Evolutionary conservation across 2,329 filamentous ascomycete species (phyloP), one percentile per base, ranked within the genome.

Genomic region (Scytalidium lignicola): DNA sequence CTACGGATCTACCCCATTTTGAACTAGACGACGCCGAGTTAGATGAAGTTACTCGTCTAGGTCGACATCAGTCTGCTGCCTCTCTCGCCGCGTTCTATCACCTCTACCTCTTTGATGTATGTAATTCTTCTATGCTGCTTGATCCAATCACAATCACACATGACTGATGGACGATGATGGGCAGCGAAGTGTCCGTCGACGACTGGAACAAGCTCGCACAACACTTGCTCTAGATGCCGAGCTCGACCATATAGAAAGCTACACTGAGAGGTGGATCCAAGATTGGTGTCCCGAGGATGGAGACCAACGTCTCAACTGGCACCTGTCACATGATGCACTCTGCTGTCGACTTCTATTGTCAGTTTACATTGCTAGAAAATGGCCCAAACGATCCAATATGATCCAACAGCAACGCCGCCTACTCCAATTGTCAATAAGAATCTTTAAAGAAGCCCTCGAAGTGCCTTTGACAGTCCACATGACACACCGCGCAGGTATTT

Each of bases 281-380:
- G 40, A 48, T 22, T 48, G 46, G 46, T 48, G 46, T 26, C 46
- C 8, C 10, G 15, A 26, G n/a, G 26, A 48, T n/a, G 32, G 12
- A 3, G 22, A 48, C 32, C 32, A 17, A 5, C 21, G 20, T 10
- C 39, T 46, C 8, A 48, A 44, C 41, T 48, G 46, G 46, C 32
- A 48, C 29, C 39, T 48, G 7, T 22, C 15, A 6, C 46, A 48
- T 20, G 46, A 48, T 15, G 39, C 40, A 4, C 39, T 48, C 46
- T 43, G 46, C 46, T 48, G 46, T 29, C 44, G 39, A 42, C 37
- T 48, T 15, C 39, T 48, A 6, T 29, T 48, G 9, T 40, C 22
- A 19, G 41, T 48, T 10, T 29, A 23, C 10, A 45, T 48, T 21
- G 46, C 46, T 21, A 44, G 21, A 37, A 45, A 21, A 15, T 42